A percentile compares a stretch with the other conserved stretches of the same genome.
Evolutionary conservation across 345 rosid genomes (phyloP).

Genomic region (Eucalyptus cladocalyx): DNA sequence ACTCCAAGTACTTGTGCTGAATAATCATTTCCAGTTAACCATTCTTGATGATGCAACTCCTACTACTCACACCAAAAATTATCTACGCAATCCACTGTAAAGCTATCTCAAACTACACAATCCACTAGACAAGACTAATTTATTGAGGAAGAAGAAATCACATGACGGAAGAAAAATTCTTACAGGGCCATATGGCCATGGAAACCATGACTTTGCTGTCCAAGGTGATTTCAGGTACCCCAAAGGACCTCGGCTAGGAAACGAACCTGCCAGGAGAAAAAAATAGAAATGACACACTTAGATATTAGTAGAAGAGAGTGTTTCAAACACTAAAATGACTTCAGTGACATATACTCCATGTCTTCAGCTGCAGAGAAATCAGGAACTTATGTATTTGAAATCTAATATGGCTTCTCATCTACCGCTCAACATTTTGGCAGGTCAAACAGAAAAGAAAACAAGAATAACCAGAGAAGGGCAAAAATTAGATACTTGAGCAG

Average conservation of each 20-base stretch:
- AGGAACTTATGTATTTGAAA: background rate
- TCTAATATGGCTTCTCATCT: background rate
- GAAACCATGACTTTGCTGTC: slow-evolving; percentile 95
- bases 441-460: background rate
- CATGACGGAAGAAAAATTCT: slow-evolving; percentile 10
- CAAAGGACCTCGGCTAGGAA: slow-evolving; percentile 93
- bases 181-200: slow-evolving; percentile 99
- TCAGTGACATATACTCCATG: background rate
- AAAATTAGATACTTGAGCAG: background rate
- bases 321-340: background rate
- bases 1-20: background rate
- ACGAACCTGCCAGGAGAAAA: slow-evolving; percentile 47
- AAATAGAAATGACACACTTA: background rate
- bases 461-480: background rate
- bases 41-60: background rate
- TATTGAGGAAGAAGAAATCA: background rate
- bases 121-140: background rate
- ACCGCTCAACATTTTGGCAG: background rate
- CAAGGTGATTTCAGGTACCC: slow-evolving; percentile 86
- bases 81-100: background rate
- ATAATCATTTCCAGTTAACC: background rate
- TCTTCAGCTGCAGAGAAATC: background rate
- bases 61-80: background rate
- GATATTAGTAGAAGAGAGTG: background rate
- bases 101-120: background rate